Evolutionary conservation across 352 stramenopile genomes (phyloP), one percentile per base, ranked within the genome.

Genomic region (Pythium sp.): DNA sequence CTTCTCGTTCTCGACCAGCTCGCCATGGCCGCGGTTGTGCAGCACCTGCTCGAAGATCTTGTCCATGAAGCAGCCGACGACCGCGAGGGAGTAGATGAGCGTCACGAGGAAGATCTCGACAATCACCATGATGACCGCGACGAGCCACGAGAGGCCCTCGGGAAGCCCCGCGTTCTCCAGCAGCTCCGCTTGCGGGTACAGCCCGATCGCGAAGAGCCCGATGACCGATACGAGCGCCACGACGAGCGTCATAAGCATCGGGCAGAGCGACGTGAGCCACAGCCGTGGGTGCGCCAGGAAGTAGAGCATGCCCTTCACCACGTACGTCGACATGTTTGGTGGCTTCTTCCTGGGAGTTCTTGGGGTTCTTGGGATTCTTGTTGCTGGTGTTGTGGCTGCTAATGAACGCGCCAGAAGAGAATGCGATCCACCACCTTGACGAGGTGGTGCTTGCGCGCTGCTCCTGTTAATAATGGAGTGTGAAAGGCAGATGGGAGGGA

Each of bases 101-200:
- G 78, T 90, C 56, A 90, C 76, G 24, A 91, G 68, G 72, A 91
- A 90, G 67, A 89, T 89, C 74, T 90, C 81, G 22, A 90, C 69
- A 3, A 93, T 51, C 24, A 88, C 81, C 43, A 91, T 73, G 57
- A 91, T 73, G 34, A 91, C 20, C 9, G 78, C 71, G 26, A 91
- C 58, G 30, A 91, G 57, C 82, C 82, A 93, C n/a, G 82, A 70
- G 22, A 90, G 77, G 51, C 64, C 78, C 12, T 54, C 24, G 0
- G 67, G 56, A 0, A 89, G 67, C 12, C 82, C 81, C 0, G 69
- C 76, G 26, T 81, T 67, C 24, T 82, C 65, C 2, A 91, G 71
- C 1, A 66, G 71, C 12, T 85, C 62, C 24, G 69, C 82, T 55
- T 90, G 81, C 22, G 82, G 82, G 28, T 78, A 73, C 2, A 91